Percentiles rank a stretch among this genome's conserved stretches.
phyloP scores from a whole-genome alignment of 1,139 yeast species.

The Hansenula anomala region DNA sequence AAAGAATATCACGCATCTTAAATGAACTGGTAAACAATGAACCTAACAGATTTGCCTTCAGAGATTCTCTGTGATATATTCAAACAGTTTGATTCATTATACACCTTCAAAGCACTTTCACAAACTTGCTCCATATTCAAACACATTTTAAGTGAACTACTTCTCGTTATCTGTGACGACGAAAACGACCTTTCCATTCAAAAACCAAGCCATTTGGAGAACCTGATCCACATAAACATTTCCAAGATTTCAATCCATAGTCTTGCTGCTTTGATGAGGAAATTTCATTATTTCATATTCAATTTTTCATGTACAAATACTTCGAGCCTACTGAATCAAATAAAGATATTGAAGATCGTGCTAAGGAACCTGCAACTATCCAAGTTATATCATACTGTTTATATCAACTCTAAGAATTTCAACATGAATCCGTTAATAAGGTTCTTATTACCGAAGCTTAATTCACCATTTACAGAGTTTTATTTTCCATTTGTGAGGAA shows the following conservation, averaged over 20 bases:
- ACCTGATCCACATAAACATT: conserved; percentile 4
- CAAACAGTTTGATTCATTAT: conserved; percentile 7
- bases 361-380: conserved; percentile 8
- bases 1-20: no score
- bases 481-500: conserved; percentile 8
- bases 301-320: conserved; percentile 1
- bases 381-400: conserved; percentile 10
- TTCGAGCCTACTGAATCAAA: conserved; percentile 1
- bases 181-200: background rate
- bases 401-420: conserved; percentile 5
- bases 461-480: conserved; percentile 14
- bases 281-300: conserved; percentile 13
- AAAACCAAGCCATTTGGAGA: background rate
- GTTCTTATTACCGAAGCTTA: conserved; percentile 13
- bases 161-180: conserved; percentile 3
- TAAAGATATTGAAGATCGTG: conserved; percentile 11
- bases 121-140: conserved; percentile 7
- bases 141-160: conserved; percentile 7
- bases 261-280: conserved; percentile 2
- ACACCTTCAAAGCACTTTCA: conserved; percentile 8
- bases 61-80: conserved; percentile 12
- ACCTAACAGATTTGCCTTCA: conserved; percentile 11
- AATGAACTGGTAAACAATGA: background rate
- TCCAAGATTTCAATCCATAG: conserved; percentile 6
- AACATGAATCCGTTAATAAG: conserved; percentile 8